Conservation (phyloP, 768 basidiomycete species). For the Suillus subluteus region DNA sequence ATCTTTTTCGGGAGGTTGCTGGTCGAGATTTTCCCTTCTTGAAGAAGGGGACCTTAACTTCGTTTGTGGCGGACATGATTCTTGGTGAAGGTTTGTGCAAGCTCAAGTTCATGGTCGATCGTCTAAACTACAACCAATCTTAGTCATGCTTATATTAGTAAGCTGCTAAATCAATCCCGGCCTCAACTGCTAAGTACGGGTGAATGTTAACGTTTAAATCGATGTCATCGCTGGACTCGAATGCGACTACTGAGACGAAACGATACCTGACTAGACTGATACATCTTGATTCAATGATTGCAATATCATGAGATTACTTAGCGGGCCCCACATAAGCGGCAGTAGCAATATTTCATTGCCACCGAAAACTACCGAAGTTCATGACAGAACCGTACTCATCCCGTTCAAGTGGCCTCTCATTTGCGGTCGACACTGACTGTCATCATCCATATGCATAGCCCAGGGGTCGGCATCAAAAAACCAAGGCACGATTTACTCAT, state of each 20-base stretch:
- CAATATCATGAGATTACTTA: background rate
- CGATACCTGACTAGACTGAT: background rate
- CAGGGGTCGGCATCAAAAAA: background rate
- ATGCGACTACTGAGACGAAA: background rate
- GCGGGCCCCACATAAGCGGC: background rate
- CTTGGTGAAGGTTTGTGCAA: background rate
- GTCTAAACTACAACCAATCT: background rate
- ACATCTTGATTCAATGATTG: background rate
- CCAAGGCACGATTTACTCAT: background rate
- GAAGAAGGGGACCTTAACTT: conserved; percentile 80
- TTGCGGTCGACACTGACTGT: background rate
- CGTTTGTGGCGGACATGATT: conserved; percentile 37
- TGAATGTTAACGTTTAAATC: background rate
- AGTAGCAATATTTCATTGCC: background rate
- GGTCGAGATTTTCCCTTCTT: conserved; percentile 85
- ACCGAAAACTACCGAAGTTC: background rate
- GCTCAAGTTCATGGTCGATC: no score
- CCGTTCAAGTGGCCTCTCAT: background rate
- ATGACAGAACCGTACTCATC: background rate
- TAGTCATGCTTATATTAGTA: conserved; percentile 13
- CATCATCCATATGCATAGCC: background rate
- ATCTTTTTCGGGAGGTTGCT: conserved; percentile 74
- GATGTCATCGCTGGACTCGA: background rate
- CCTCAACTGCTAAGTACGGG: background rate
- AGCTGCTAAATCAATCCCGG: background rate